Evolutionary conservation across 2,329 filamentous ascomycete genomes (phyloP).

Genomic region (Epichloe aotearoae): DNA sequence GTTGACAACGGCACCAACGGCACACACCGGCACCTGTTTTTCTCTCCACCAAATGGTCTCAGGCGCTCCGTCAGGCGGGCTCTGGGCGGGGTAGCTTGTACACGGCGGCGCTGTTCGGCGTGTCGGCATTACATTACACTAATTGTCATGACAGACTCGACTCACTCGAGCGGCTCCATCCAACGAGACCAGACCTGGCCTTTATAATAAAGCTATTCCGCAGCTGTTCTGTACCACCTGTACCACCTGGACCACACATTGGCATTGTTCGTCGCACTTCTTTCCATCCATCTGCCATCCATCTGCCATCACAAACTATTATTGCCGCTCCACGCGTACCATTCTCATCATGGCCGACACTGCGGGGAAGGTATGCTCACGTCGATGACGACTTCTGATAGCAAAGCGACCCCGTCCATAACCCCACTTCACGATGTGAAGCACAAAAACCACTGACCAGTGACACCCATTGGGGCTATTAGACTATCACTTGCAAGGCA

Average conservation of each 20-base stretch:
- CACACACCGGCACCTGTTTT: neutral
- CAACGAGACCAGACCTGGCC: neutral
- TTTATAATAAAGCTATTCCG: neutral
- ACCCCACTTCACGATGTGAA: constrained; percentile 1
- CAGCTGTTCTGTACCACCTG: neutral
- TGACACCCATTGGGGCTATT: constrained; percentile 4
- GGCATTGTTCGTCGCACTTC: too few species aligned
- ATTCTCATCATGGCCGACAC: constrained; percentile 5
- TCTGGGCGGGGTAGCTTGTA: constrained; percentile 3
- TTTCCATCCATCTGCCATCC: neutral
- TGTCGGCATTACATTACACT: constrained; percentile 2
- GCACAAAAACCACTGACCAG: constrained; percentile 2
- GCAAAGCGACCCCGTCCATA: constrained; percentile 2
- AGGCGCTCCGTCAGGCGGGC: neutral
- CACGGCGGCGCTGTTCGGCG: constrained; percentile 4
- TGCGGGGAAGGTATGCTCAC: constrained; percentile 6
- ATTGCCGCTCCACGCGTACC: neutral
- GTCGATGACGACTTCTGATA: neutral
- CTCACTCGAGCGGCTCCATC: neutral
- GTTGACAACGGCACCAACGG: neutral
- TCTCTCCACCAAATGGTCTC: too few species aligned
- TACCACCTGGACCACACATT: too few species aligned
- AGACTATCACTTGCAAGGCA: constrained; percentile 96
- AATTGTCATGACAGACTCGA: neutral
- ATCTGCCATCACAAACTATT: neutral